Evolutionary conservation across 768 basidiomycete species (phyloP).

Genomic region (Amyloporia xantha): DNA sequence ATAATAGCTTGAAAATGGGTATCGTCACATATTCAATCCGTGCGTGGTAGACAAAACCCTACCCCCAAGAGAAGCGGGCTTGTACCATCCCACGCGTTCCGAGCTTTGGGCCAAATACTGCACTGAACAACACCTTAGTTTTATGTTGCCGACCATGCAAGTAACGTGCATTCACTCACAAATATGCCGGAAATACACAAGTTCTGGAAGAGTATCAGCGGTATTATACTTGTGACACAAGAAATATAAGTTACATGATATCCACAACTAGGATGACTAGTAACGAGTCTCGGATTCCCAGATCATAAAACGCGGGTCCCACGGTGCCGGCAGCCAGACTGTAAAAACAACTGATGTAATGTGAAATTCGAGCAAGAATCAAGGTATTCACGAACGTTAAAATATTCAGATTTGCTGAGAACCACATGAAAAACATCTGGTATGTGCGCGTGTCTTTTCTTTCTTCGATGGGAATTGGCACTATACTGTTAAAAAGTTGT

Average conservation of each 20-base stretch:
- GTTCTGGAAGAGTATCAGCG: conserved; percentile 14
- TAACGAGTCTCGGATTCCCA: conserved; percentile 39
- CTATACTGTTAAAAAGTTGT: conserved; percentile 32
- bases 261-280: conserved; percentile 38
- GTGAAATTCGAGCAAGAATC: background rate
- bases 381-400: conserved; percentile 35
- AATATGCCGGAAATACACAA: conserved; percentile 31
- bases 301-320: conserved; percentile 42
- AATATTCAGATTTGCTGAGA: conserved; percentile 63
- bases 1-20: conserved; percentile 30
- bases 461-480: conserved; percentile 44
- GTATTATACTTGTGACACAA: background rate
- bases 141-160: background rate
- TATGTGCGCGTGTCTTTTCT: conserved; percentile 51
- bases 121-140: conserved; percentile 23
- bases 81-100: conserved; percentile 53
- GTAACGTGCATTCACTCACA: conserved; percentile 21
- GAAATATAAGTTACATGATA: conserved; percentile 30
- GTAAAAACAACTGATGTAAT: no score
- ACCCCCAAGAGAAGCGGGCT: conserved; percentile 47
- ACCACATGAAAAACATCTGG: conserved; percentile 68
- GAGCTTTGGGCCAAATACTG: conserved; percentile 45
- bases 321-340: conserved; percentile 45
- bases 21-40: background rate
- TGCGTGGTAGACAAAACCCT: background rate